Conservation (phyloP, 1,284 basidiomycete genomes). For the Apiotrichum mycotoxinovorans region DNA sequence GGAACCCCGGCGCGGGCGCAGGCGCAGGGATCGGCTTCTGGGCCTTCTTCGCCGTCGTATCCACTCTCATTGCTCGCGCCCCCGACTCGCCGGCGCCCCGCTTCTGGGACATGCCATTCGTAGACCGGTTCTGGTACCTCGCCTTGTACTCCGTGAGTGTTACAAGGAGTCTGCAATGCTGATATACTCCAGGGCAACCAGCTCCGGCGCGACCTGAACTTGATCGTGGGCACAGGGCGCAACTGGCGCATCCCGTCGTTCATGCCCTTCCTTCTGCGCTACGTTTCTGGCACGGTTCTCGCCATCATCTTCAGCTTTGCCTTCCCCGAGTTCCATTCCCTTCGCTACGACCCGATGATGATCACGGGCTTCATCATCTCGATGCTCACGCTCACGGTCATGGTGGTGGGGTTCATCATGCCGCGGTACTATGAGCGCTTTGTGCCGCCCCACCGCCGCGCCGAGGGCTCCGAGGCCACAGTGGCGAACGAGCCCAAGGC, state of each 20-base stretch:
- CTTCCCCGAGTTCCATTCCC: conserved; percentile 26
- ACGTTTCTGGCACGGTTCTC: conserved; percentile 25
- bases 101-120: conserved; percentile 2
- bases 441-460: conserved; percentile 16
- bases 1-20: conserved; percentile 19
- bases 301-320: conserved; percentile 26
- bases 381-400: conserved; percentile 13
- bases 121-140: conserved; percentile 23
- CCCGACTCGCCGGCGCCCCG: conserved; percentile 9
- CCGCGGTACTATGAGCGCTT: conserved; percentile 23
- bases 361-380: conserved; percentile 25
- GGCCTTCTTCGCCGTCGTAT: conserved; percentile 8
- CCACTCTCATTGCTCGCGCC: conserved; percentile 8
- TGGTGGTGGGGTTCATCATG: conserved; percentile 21
- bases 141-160: conserved; percentile 26
- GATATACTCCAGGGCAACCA: conserved; percentile 20
- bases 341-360: conserved; percentile 28
- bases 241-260: conserved; percentile 29
- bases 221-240: conserved; percentile 19
- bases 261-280: conserved; percentile 23
- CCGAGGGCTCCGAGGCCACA: conserved; percentile 22
- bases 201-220: conserved; percentile 26
- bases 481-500: conserved; percentile 17
- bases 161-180: background rate
- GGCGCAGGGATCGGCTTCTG: conserved; percentile 22